Evolutionary conservation across 192 early-diverging fungal genomes (phyloP), one percentile per base, ranked within the genome.

Genomic region (Coemansia sp.): DNA sequence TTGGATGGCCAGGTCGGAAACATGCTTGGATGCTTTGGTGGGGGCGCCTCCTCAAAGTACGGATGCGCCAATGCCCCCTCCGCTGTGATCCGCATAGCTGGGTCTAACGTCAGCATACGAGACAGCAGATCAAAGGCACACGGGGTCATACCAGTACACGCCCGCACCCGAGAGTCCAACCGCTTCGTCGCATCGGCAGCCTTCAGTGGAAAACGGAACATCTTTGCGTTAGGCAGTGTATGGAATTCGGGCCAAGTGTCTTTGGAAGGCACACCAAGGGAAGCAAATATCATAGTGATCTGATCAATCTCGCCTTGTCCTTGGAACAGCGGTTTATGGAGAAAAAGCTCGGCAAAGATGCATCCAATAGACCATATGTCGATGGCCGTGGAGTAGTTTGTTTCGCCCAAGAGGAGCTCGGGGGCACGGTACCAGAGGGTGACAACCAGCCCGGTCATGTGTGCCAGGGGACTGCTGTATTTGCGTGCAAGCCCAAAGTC

Each of bases 361-460:
- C 97, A 99, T 5, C 97, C 97, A 37, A 97, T 87, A 0, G 96
- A 88, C 98, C 98, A 99, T 25, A 99, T 93, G 67, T 99, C 98
- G 4, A 98, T 88, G 0, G 87, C 88, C 5, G 88, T 88, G 11
- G 93, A 91, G 74, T 98, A 99, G 48, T 91, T 81, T 61, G 85
- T 88, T 12, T 92, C 91, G 3, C 94, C 94, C 69, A 98, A 86
- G 38, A 99, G 70, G 1, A 99, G 86, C 71, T 99, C 98, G 0
- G 98, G 98, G 1, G 95, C 86, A 7, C 98, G 87, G 76, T 99
- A 99, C 96, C 96, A 99, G 86, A 91, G 77, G 12, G 96, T 98
- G 10, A 98, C 96, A 3, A 97, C 96, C 51, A 95, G 90, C 6
- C 92, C 88, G 0, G 96, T 95, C 91, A 98, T 91, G 19, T 86